These are phyloP conservation scores for Termitomyces sp. DNA, from an alignment of 768 basidiomycete species.

Conservation along the genomic window DNA sequence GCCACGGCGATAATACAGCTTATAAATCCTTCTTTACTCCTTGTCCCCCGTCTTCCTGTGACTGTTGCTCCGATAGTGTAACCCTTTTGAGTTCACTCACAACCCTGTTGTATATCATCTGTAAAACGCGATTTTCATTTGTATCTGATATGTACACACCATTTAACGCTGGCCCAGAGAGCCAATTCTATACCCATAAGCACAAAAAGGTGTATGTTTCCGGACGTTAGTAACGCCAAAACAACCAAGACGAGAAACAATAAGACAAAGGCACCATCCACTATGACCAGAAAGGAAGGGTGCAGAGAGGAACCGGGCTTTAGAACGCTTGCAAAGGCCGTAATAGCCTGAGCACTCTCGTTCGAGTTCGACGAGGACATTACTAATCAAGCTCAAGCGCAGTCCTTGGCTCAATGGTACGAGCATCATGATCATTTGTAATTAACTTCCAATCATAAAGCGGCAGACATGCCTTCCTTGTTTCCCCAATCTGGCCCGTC, in stretches of 20 bases:
- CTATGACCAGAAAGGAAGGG: constrained; percentile 57
- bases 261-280: constrained; percentile 55
- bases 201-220: constrained; percentile 62
- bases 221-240: constrained; percentile 55
- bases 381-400: too few relatives aligned
- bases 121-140: constrained; percentile 5
- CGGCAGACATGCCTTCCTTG: constrained; percentile 22
- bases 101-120: constrained; percentile 41
- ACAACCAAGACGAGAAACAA: constrained; percentile 56
- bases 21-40: constrained; percentile 26
- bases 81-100: constrained; percentile 53
- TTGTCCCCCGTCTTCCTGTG: constrained; percentile 14
- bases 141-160: constrained; percentile 37
- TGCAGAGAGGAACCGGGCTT: constrained; percentile 74
- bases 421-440: too few relatives aligned
- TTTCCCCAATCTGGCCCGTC: constrained; percentile 30
- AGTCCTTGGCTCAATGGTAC: too few relatives aligned
- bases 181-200: constrained; percentile 61
- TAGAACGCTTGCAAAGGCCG: constrained; percentile 54
- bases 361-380: neutral
- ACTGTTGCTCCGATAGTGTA: constrained; percentile 13
- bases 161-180: constrained; percentile 79
- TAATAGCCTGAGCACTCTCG: constrained; percentile 7
- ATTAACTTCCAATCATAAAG: too few relatives aligned
- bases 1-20: constrained; percentile 34